Conservation (phyloP, 2,329 filamentous ascomycete genomes). For the Pseudogymnoascus verrucosus region DNA sequence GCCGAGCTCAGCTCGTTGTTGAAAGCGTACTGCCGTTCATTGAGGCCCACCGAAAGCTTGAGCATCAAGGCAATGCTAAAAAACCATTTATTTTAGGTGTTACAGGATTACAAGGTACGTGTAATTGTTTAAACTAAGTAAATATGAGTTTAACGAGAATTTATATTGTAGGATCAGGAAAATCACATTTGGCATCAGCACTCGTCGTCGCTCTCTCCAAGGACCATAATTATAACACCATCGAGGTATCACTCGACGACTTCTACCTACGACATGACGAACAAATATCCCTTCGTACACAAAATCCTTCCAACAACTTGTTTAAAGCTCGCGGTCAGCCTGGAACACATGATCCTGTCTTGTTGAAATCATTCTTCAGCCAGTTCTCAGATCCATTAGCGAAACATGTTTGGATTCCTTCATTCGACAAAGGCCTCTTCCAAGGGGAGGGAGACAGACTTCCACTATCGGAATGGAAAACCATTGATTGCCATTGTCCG, state of each 20-base stretch:
- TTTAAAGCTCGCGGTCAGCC: slow-evolving; percentile 79
- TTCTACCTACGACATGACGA: slow-evolving; percentile 71
- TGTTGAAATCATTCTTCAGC: slow-evolving; percentile 11
- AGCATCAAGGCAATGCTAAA: background rate
- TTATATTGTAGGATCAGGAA: background rate
- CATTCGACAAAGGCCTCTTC: slow-evolving; percentile 60
- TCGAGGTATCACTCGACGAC: slow-evolving; percentile 54
- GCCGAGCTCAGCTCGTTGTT: background rate
- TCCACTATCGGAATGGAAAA: slow-evolving; percentile 42
- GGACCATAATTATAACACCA: background rate
- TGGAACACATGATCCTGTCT: slow-evolving; percentile 36
- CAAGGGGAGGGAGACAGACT: slow-evolving; percentile 56
- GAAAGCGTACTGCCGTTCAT: background rate
- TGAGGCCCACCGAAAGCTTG: background rate
- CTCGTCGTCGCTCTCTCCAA: background rate
- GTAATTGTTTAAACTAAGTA: background rate
- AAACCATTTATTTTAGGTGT: background rate
- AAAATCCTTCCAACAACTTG: slow-evolving; percentile 63
- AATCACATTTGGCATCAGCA: background rate
- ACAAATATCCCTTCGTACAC: slow-evolving; percentile 55
- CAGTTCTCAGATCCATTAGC: background rate
- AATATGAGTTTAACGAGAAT: background rate
- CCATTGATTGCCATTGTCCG: slow-evolving; percentile 27
- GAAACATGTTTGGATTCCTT: slow-evolving; percentile 38
- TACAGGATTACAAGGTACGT: background rate